These are phyloP conservation scores for Sideroxylon spinosum DNA, from an alignment of 179 eudicot genomes.

Conservation along the genomic window DNA sequence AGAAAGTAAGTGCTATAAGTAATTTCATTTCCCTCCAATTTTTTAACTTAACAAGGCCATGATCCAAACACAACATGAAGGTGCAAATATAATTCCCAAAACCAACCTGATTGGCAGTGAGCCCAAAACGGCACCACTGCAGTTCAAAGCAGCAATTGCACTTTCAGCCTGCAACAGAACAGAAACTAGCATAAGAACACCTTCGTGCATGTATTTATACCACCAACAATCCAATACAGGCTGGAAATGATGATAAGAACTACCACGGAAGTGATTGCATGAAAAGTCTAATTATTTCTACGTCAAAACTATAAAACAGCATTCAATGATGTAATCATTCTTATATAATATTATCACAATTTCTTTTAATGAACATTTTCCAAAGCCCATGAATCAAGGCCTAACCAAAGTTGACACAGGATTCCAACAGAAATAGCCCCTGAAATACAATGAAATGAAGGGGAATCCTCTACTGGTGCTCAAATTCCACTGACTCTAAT, in stretches of 20 bases:
- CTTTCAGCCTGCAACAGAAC: constrained; percentile 68
- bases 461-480: too few relatives aligned
- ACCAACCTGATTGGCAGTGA: constrained; percentile 66
- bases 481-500: neutral
- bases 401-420: too few relatives aligned
- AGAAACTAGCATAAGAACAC: neutral
- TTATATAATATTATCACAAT: too few relatives aligned
- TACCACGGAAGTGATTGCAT: neutral
- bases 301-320: neutral
- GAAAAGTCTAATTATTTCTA: neutral
- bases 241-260: neutral
- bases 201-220: neutral
- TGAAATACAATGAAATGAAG: too few relatives aligned
- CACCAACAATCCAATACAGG: neutral
- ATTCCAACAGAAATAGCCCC: too few relatives aligned
- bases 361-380: too few relatives aligned
- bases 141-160: constrained; percentile 75
- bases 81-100: neutral
- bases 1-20: too few relatives aligned
- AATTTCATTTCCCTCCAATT: too few relatives aligned
- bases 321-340: neutral
- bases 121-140: constrained; percentile 73
- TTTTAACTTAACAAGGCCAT: too few relatives aligned
- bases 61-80: too few relatives aligned
- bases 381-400: too few relatives aligned